phyloP scores from a whole-genome alignment of 495 filamentous ascomycete species.

The Hypoxylon trugodes region DNA sequence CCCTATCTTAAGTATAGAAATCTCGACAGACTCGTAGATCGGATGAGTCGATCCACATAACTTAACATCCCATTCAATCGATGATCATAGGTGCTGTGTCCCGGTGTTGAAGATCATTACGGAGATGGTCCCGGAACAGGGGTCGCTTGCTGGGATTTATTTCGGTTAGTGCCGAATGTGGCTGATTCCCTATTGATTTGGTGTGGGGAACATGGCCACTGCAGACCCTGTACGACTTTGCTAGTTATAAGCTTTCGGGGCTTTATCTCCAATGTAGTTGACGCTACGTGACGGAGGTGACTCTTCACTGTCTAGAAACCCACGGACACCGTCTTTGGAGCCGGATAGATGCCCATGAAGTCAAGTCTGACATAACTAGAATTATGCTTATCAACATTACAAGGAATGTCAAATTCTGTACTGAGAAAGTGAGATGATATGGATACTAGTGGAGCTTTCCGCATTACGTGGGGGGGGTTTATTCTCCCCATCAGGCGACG shows the following conservation, averaged over 20 bases:
- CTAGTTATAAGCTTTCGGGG: background rate
- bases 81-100: background rate
- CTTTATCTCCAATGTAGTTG: background rate
- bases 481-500: too few relatives aligned
- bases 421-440: too few relatives aligned
- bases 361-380: too few relatives aligned
- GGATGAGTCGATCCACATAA: conserved; percentile 23
- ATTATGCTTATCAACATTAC: too few relatives aligned
- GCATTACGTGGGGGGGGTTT: too few relatives aligned
- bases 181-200: conserved; percentile 32
- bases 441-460: too few relatives aligned
- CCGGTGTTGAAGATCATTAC: background rate
- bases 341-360: conserved; percentile 25
- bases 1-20: background rate
- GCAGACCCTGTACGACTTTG: conserved; percentile 1
- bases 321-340: conserved; percentile 28
- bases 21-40: conserved; percentile 21
- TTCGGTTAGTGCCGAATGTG: conserved; percentile 28
- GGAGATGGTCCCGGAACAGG: background rate
- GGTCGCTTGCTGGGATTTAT: conserved; percentile 1
- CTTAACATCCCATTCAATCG: conserved; percentile 26
- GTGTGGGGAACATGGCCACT: conserved; percentile 4
- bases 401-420: too few relatives aligned
- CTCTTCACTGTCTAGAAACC: conserved; percentile 4
- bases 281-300: background rate